These are phyloP conservation scores for Venturiaceae sp. DNA, from an alignment of 2,329 filamentous ascomycete genomes.

Conservation along the genomic window DNA sequence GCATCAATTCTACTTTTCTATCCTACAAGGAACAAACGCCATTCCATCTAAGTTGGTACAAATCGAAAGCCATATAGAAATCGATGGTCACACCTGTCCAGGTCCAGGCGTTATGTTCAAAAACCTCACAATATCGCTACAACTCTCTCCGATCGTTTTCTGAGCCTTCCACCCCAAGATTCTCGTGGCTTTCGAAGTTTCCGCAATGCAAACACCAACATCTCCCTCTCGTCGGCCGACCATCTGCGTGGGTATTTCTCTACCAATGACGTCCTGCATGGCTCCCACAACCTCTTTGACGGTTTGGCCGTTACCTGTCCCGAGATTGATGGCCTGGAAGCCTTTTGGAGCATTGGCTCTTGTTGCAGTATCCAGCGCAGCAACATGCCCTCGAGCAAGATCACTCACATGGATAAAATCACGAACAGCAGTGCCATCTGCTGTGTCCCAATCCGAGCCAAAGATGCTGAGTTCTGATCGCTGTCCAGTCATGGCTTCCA, in stretches of 20 bases:
- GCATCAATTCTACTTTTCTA: no score
- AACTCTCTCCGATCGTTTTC: constrained; percentile 16
- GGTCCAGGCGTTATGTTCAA: no score
- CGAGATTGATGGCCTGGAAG: constrained; percentile 32
- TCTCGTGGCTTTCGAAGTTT: constrained; percentile 25
- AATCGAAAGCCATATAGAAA: no score
- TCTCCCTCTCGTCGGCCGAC: constrained; percentile 28
- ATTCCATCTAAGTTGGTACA: no score
- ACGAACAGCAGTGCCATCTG: constrained; percentile 55
- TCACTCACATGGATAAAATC: constrained; percentile 63
- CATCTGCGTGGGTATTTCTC: constrained; percentile 24
- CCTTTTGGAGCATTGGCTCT: constrained; percentile 19
- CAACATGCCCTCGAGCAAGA: constrained; percentile 53
- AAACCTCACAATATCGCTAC: neutral
- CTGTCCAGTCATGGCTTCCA: constrained; percentile 49
- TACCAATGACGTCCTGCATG: constrained; percentile 24
- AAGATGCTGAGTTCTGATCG: constrained; percentile 49
- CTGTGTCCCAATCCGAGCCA: constrained; percentile 54
- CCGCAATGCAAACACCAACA: constrained; percentile 31
- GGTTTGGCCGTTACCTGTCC: constrained; percentile 31
- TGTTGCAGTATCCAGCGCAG: constrained; percentile 39
- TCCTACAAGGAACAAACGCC: no score
- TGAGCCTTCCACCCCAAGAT: constrained; percentile 29
- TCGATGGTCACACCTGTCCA: no score
- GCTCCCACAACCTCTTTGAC: constrained; percentile 31